Conservation (phyloP, 352 stramenopile genomes). For the Pythium monospermum region DNA sequence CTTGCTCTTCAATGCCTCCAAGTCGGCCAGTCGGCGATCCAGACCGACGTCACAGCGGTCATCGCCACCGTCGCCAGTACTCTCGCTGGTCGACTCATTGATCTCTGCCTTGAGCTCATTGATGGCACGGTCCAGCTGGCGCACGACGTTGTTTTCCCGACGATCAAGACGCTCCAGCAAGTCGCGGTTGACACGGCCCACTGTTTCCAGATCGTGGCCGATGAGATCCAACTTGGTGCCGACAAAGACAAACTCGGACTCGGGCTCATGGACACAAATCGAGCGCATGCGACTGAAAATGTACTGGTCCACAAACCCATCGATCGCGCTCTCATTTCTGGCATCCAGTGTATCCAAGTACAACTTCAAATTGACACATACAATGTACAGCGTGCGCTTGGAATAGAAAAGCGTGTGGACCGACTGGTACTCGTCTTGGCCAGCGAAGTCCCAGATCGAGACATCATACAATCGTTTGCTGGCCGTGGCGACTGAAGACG, state of each 20-base stretch:
- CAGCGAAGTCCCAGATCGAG: slow-evolving; percentile 19
- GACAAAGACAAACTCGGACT: slow-evolving; percentile 15
- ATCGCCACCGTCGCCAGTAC: too few relatives aligned
- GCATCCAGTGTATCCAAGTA: slow-evolving; percentile 1
- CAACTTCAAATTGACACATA: slow-evolving; percentile 10
- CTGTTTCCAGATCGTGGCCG: not conserved
- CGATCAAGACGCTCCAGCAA: not conserved
- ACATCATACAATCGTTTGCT: slow-evolving; percentile 4
- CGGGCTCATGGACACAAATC: slow-evolving; percentile 9
- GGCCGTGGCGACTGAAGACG: not conserved
- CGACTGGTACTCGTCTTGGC: slow-evolving; percentile 10
- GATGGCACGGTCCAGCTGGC: too few relatives aligned
- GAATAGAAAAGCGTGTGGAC: slow-evolving; percentile 17
- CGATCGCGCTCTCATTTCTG: not conserved
- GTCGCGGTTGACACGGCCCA: not conserved
- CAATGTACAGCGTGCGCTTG: slow-evolving; percentile 5
- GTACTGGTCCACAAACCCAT: slow-evolving; percentile 3
- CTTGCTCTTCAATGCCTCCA: too few relatives aligned
- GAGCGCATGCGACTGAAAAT: slow-evolving; percentile 5
- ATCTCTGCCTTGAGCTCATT: too few relatives aligned
- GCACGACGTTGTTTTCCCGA: too few relatives aligned
- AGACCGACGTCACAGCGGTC: too few relatives aligned
- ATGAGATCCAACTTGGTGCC: slow-evolving; percentile 9
- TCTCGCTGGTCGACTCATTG: too few relatives aligned
- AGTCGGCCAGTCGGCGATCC: too few relatives aligned